phyloP scores from a whole-genome alignment of 208 protist species.

The Acanthamoeba culbertsoni region DNA sequence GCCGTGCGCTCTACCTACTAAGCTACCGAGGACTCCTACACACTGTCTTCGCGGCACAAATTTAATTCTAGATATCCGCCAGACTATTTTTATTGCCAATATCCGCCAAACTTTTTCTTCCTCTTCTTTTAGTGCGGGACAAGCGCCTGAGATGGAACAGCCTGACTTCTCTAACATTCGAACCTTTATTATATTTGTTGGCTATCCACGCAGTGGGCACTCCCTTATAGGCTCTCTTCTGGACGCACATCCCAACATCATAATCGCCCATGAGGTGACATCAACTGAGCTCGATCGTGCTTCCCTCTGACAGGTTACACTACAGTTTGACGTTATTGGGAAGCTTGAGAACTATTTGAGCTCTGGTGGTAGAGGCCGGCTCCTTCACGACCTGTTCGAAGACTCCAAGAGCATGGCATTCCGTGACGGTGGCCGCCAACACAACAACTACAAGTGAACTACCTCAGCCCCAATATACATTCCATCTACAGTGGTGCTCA shows the following conservation, averaged over 20 bases:
- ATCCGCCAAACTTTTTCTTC: too few relatives aligned
- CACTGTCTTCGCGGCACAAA: too few relatives aligned
- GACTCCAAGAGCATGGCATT: neutral
- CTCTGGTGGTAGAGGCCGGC: neutral
- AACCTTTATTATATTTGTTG: neutral
- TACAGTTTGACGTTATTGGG: neutral
- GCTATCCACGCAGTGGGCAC: neutral
- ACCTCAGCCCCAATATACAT: neutral
- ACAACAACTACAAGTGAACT: neutral
- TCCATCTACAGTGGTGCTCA: too few relatives aligned
- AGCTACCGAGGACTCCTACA: slow-evolving; percentile 16
- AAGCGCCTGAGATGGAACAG: neutral
- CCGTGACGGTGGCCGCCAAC: neutral
- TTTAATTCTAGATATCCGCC: too few relatives aligned
- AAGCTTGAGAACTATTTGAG: neutral
- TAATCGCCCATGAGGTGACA: neutral
- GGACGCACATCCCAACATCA: slow-evolving; percentile 33
- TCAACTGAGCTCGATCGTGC: neutral
- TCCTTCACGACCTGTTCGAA: neutral
- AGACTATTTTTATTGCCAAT: too few relatives aligned
- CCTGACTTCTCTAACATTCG: neutral
- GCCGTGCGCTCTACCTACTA: slow-evolving; percentile 28
- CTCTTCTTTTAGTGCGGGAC: neutral
- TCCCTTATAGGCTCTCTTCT: neutral
- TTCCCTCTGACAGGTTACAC: neutral